phyloP scores from a whole-genome alignment of 345 rosid species.

The Salix arbutifolia region DNA sequence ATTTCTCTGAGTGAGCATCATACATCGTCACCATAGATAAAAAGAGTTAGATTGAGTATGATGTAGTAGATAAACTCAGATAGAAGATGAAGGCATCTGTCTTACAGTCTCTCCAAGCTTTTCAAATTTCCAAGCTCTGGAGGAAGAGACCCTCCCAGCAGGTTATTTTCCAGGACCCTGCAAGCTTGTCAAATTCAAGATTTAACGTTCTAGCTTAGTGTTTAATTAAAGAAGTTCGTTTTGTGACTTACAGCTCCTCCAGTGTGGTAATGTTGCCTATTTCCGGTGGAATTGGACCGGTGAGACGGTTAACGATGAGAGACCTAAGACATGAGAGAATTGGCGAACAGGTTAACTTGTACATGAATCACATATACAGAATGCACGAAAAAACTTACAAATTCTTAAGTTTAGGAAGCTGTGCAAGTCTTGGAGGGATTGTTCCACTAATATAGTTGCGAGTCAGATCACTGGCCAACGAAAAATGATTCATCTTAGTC shows the following conservation, averaged over 20 bases:
- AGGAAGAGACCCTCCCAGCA: slow-evolving; percentile 58
- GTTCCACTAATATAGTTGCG: slow-evolving; percentile 72
- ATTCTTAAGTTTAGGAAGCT: slow-evolving; percentile 38
- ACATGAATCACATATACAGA: background rate
- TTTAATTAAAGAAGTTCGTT: background rate
- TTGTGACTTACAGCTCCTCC: slow-evolving; percentile 48
- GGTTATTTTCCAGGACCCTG: slow-evolving; percentile 67
- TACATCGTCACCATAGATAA: background rate
- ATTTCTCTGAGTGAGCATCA: background rate
- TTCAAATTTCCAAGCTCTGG: slow-evolving; percentile 55
- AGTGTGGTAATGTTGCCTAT: slow-evolving; percentile 57
- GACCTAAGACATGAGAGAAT: slow-evolving; percentile 33
- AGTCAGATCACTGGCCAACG: slow-evolving; percentile 53
- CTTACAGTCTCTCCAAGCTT: slow-evolving; percentile 50
- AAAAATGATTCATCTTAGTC: background rate
- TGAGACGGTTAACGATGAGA: slow-evolving; percentile 57
- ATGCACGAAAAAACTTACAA: slow-evolving; percentile 41
- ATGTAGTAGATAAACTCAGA: background rate
- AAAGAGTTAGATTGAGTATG: background rate
- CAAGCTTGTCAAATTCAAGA: slow-evolving; percentile 3
- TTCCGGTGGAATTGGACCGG: slow-evolving; percentile 56
- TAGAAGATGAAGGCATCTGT: background rate
- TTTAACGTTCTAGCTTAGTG: background rate
- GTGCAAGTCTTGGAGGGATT: slow-evolving; percentile 50
- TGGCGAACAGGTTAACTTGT: background rate